phyloP scores from a whole-genome alignment of 306 rosid species.

The Glycine tomentella region DNA sequence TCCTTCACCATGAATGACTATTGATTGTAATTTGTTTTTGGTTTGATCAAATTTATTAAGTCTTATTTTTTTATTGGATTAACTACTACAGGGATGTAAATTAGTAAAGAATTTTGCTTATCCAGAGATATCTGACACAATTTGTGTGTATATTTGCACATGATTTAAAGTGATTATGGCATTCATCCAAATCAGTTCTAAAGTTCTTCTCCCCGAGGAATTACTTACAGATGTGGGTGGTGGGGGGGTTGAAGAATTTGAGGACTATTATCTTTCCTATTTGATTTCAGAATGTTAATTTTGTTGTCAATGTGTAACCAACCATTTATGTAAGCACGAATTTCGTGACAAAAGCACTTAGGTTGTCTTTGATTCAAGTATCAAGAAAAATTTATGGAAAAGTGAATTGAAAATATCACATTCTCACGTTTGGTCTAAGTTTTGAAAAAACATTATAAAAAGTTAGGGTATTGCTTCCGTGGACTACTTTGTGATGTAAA shows the following conservation, averaged over 20 bases:
- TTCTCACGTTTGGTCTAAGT: no score
- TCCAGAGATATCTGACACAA: constrained; percentile 47
- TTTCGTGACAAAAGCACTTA: background rate
- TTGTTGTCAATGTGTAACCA: background rate
- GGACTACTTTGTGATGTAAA: no score
- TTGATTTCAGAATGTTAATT: background rate
- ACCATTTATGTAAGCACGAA: background rate
- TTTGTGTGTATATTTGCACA: constrained; percentile 45
- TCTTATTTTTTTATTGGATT: constrained; percentile 55
- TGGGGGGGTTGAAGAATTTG: no score
- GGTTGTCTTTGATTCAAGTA: no score
- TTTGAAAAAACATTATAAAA: no score
- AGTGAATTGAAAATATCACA: no score
- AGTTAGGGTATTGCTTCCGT: no score
- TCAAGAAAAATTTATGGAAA: no score
- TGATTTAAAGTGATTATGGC: no score
- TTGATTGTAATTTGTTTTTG: constrained; percentile 58
- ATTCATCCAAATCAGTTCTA: no score
- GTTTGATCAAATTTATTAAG: constrained; percentile 50
- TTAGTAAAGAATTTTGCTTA: constrained; percentile 63
- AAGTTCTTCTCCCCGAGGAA: no score
- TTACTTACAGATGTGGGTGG: no score
- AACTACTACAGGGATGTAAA: constrained; percentile 68
- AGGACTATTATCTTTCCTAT: background rate
- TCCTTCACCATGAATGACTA: constrained; percentile 53